phyloP scores from a whole-genome alignment of 2,329 filamentous ascomycete genomes.

The Proliferodiscus dingleyae region DNA sequence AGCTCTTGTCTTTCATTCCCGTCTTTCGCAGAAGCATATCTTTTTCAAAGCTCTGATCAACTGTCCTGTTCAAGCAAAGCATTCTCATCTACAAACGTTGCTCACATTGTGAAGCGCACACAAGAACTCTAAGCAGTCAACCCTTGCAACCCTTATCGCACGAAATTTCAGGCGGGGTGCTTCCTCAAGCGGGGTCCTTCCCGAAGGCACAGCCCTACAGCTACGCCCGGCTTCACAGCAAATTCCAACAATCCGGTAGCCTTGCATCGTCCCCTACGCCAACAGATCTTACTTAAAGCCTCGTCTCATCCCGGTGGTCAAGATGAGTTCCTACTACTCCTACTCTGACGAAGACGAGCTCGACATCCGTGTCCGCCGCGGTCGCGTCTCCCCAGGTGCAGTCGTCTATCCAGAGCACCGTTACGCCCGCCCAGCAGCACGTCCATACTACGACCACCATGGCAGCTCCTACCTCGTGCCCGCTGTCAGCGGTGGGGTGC shows the following conservation, averaged over 20 bases:
- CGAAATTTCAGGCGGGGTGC: constrained; percentile 3
- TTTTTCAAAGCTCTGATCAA: not conserved
- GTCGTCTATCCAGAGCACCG: constrained; percentile 9
- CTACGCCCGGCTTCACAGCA: not conserved
- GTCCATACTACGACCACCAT: constrained; percentile 3
- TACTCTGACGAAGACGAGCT: constrained; percentile 53
- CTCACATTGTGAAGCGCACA: not conserved
- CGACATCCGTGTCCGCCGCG: constrained; percentile 44
- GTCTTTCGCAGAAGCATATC: not conserved
- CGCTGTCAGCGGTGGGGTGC: constrained; percentile 16
- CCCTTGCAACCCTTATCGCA: constrained; percentile 2
- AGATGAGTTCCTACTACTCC: constrained; percentile 35
- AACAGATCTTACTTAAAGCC: constrained; percentile 1
- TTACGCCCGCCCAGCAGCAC: constrained; percentile 1
- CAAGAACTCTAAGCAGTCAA: no score
- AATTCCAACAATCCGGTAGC: constrained; percentile 1
- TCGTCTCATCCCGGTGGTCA: constrained; percentile 4
- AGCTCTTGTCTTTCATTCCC: constrained; percentile 7
- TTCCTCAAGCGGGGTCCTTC: constrained; percentile 3
- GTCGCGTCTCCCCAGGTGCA: constrained; percentile 16
- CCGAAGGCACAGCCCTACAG: constrained; percentile 7
- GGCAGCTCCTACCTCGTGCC: constrained; percentile 9
- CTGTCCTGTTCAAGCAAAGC: not conserved
- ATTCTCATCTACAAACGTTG: not conserved
- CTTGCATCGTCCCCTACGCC: constrained; percentile 2